A percentile compares a stretch with the other conserved stretches of the same genome.
phyloP scores from a whole-genome alignment of 352 stramenopile genomes.

The Saprolegnia diclina region DNA sequence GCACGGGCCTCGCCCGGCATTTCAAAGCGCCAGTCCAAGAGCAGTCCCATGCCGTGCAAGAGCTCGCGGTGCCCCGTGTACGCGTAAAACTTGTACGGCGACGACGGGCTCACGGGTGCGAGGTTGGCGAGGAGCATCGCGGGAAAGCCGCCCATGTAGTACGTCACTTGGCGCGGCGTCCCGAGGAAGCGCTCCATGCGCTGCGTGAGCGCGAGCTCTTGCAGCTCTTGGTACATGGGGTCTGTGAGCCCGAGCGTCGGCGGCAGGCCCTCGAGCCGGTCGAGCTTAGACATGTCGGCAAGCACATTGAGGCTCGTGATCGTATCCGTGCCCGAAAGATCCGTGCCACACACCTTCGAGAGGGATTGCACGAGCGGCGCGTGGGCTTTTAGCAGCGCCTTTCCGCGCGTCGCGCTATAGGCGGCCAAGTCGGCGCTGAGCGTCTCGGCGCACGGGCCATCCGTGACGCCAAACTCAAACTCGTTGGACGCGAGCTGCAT shows the following conservation, averaged over 20 bases:
- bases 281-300: conserved; percentile 78
- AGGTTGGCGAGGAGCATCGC: conserved; percentile 65
- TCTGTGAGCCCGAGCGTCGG: conserved; percentile 43
- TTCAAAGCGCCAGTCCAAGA: conserved; percentile 69
- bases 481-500: conserved; percentile 82
- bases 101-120: background rate
- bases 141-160: conserved; percentile 73
- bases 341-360: conserved; percentile 43
- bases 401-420: conserved; percentile 50
- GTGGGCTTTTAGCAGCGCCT: conserved; percentile 53
- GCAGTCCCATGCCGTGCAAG: conserved; percentile 65
- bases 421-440: conserved; percentile 44
- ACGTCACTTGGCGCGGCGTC: conserved; percentile 70
- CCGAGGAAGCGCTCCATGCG: conserved; percentile 82
- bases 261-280: conserved; percentile 53
- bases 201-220: conserved; percentile 69
- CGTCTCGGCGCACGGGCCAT: conserved; percentile 55
- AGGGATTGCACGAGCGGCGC: conserved; percentile 45
- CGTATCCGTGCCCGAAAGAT: conserved; percentile 42
- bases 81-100: conserved; percentile 74
- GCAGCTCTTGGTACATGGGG: conserved; percentile 43
- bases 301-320: conserved; percentile 51
- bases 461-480: conserved; percentile 73
- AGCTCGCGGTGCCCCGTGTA: conserved; percentile 77
- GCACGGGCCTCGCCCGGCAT: conserved; percentile 33